Evolutionary conservation across 257 asterid genomes (phyloP), one percentile per base, ranked within the genome.

Genomic region (Plantago ovata): DNA sequence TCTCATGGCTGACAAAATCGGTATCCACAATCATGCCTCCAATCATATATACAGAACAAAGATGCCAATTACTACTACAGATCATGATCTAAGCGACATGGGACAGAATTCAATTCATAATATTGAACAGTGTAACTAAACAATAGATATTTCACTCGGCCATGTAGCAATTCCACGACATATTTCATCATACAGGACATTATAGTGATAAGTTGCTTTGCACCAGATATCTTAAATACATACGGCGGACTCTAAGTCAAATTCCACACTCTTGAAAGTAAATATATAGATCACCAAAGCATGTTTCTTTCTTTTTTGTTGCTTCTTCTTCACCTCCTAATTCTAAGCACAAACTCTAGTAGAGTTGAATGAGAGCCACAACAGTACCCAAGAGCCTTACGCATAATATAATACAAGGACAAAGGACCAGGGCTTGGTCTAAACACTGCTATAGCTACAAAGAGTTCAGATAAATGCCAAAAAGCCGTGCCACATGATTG

Each of bases 361-460:
- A 10, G 47, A 49, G 55, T 43, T 57, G 13, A 66, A 70, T 43
- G 63, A 60, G 11, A 68, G 69, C 56, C 67, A 75, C 76, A 52
- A 60, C 73, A 66, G 56, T 43, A 74, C 55, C 65, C 76, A 50
- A 49, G 18, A 61, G 55, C 46, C 53, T n/a, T 66, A 64, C 65
- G 32, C 60, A 55, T 16, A 56, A 73, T 70, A 72, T 40, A 54
- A 65, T 53, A 60, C 57, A 57, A 62, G 50, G 51, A 44, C 53
- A 63, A 60, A 60, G 60, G 41, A 69, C 50, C 55, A 48, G 44
- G 43, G 56, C 56, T 45, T 49, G 46, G 57, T 61, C 58, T 60
- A 46, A 56, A 64, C 53, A 38, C 47, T 6, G 21, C 68, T 63
- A 72, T 44, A 38, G 58, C 72, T 54, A 53, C 19, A 43, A 53